Evolutionary conservation across 2,329 filamentous ascomycete species (phyloP).

Genomic region (Alternaria gaisen): DNA sequence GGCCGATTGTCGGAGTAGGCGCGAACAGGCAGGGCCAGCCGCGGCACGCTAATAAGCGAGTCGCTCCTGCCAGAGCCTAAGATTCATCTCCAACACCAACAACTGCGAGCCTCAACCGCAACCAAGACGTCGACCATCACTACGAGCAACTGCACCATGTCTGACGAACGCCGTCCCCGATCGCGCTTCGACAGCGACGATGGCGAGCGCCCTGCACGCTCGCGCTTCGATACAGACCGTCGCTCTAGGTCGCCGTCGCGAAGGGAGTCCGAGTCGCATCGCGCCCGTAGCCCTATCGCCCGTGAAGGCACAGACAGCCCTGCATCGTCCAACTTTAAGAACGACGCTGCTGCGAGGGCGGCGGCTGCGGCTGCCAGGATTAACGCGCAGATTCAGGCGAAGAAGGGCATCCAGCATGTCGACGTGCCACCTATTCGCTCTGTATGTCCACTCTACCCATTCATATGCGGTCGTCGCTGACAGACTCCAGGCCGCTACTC

Average conservation of each 20-base stretch:
- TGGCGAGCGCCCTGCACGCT: slow-evolving; percentile 67
- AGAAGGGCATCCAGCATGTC: slow-evolving; percentile 89
- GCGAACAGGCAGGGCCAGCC: slow-evolving; percentile 11
- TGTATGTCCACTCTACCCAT: slow-evolving; percentile 51
- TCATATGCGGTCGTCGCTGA: slow-evolving; percentile 18
- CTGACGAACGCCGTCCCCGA: slow-evolving; percentile 83
- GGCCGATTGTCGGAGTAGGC: slow-evolving; percentile 18
- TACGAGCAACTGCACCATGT: slow-evolving; percentile 63
- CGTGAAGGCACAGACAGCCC: slow-evolving; percentile 59
- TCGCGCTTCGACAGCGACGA: slow-evolving; percentile 95
- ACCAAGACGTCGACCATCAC: slow-evolving; percentile 4
- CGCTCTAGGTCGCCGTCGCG: slow-evolving; percentile 77
- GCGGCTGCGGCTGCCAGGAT: slow-evolving; percentile 74
- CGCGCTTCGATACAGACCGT: slow-evolving; percentile 74
- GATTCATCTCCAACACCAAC: slow-evolving; percentile 7
- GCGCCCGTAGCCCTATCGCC: slow-evolving; percentile 82
- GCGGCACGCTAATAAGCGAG: slow-evolving; percentile 19
- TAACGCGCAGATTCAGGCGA: slow-evolving; percentile 61
- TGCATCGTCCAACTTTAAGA: slow-evolving; percentile 57
- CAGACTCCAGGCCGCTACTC: slow-evolving; percentile 54
- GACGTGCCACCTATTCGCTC: slow-evolving; percentile 83
- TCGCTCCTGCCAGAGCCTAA: slow-evolving; percentile 9
- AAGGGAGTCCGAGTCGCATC: slow-evolving; percentile 70
- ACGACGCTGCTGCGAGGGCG: slow-evolving; percentile 75
- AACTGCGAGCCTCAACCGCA: slow-evolving; percentile 4